Base-by-base conservation (phyloP, 2,329 filamentous ascomycete genomes). In the Sarocladiaceae sp. region DNA sequence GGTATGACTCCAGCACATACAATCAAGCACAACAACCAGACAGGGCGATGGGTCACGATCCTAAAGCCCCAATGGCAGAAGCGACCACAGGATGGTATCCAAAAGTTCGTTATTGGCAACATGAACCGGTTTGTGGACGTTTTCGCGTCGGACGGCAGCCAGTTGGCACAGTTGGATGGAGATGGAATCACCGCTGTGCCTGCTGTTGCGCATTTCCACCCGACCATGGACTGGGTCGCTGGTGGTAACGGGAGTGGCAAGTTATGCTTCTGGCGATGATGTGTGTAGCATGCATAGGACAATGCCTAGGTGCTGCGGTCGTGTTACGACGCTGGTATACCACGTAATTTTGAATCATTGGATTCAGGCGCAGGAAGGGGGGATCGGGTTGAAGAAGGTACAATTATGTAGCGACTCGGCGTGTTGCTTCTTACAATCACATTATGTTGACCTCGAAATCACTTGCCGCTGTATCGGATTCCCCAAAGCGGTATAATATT, bases 91-190 rank as follows among this genome's bases (percentile, higher is more conserved):
- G 90, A 94, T 54, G 85, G 86, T 7, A 83, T 95, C 4, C 86
- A 96, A 57, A 90, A 93, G 55, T 91, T 99, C 61, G 88, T 84
- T 22, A 93, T 99, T 53, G 94, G 90, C 1, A 99, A 97, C 60
- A 97, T 97, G 94, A 96, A 96, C 64, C 83, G 94, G 1, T 97
- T 97, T 60, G 90, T 97, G 1, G 94, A 99, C 63, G 80, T 99
- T 1, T 99, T 88, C 66, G 87, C 87, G 1, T 79, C 84, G 0
- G 81, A 87, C 47, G 94, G 94, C 0, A 86, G 90, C 61, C 93
- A 97, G 66, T 72, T 99, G 3, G 93, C 89, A 0, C 93, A 97
- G 67, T 69, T 96, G 1, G 90, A 86, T 1, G 90, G 91, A 0
- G 90, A 96, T 1, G 89, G 87, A 1, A 96, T 99, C 59, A 96